These are phyloP conservation scores for Kodamaea kaohsiungensis DNA, from an alignment of 805 yeast species.

Conservation along the genomic window DNA sequence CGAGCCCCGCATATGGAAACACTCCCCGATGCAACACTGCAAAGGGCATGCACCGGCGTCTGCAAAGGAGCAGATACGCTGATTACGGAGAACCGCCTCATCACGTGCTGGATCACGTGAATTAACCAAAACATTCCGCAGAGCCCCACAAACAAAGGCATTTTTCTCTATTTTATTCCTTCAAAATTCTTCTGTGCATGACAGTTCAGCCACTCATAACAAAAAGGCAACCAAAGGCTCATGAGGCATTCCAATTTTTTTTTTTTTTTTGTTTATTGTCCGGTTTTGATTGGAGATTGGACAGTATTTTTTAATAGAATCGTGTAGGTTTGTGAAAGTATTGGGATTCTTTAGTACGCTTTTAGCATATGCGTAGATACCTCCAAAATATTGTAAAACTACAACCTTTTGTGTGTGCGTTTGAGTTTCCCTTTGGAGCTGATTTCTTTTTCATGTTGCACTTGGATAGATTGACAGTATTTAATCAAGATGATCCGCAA, in stretches of 20 bases:
- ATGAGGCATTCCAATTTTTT: slow-evolving; percentile 2
- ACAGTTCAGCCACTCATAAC: not conserved
- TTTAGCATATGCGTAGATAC: slow-evolving; percentile 3
- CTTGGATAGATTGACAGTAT: not conserved
- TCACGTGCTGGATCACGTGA: not conserved
- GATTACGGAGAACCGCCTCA: not conserved
- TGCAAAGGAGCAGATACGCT: not conserved
- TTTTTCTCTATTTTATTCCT: not conserved
- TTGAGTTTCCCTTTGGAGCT: not conserved
- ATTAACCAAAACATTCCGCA: not conserved
- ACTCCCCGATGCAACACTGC: not conserved
- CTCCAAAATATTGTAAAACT: not conserved
- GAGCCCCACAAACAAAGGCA: not conserved
- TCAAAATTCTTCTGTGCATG: not conserved
- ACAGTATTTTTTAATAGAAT: not conserved
- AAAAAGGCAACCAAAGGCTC: not conserved
- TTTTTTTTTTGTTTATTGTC: slow-evolving; percentile 1
- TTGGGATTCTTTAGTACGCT: not conserved
- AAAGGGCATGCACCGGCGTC: not conserved
- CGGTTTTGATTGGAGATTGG: not conserved
- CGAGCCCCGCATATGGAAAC: not conserved
- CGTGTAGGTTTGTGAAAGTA: not conserved
- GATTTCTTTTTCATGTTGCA: not conserved
- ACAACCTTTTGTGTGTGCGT: slow-evolving; percentile 1
- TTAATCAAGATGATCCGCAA: not conserved